Evolutionary conservation across 345 rosid genomes (phyloP), one percentile per base, ranked within the genome.

Genomic region (Acer negundo): DNA sequence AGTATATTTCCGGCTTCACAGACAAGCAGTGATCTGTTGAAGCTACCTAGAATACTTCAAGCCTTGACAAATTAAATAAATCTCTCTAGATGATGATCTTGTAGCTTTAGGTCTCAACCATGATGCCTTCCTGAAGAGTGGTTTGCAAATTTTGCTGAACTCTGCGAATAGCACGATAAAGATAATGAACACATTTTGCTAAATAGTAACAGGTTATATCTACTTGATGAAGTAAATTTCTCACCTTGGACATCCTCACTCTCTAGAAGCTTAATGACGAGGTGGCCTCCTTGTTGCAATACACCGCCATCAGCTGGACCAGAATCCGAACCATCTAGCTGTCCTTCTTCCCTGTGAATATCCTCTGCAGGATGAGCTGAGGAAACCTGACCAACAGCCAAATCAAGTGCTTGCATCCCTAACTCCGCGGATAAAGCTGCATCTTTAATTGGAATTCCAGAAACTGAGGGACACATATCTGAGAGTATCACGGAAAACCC

Each of bases 41-140:
- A 69, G 10, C 47, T 24, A 15, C 77, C 69, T 79, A 86, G 71
- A 77, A 35, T 35, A 35, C 75, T 74, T 81, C 70, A 93, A 84
- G 26, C 87, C 88, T 85, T 90, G 98, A 81, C 97, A 92, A 55
- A 94, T 92, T 83, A 91, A 87, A 83, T 92, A 95, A 72, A 94
- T 96, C 84, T 94, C 97, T 86, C 97, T 89, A 20, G 99, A 96
- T 46, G 99, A 92, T 26, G 97, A 84, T 86, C 97, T 86, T 55
- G 97, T 92, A 67, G 99, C 98, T 85, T 92, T 96, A 15, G 99
- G 98, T 80, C 99, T 88, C 83, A 94, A 81, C 98, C 93, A 90
- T 35, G 97, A 90, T 9, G 95, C 89, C 88, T 94, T 96, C 74
- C 81, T 83, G 79, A 96, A 92, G 38, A 92, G 85, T 13, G 97